Base-by-base conservation (phyloP, 2,329 filamentous ascomycete genomes). In the Fusarium sp. region DNA sequence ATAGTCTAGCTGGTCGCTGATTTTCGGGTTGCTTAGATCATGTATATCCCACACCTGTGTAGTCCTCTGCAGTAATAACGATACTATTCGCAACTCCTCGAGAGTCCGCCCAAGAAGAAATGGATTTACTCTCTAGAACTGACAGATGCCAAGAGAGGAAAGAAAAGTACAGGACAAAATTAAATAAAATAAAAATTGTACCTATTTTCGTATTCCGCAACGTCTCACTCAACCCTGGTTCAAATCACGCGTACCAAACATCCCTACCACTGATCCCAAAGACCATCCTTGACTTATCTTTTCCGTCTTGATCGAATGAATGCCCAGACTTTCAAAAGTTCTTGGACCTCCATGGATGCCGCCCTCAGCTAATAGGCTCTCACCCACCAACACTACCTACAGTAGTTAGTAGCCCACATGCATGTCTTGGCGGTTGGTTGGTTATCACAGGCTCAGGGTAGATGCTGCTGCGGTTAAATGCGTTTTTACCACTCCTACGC, bases 241-340 rank as follows among this genome's bases (percentile, higher is more conserved):
- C 55, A 48, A 19, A 19, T 23, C 45, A 31, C 51, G 41, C 6
- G 37, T 15, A 33, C 29, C 39, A 31, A 42, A 15, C 4, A 10
- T 15, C 10, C 31, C 31, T 25, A 17, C 27, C 11, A 17, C 31
- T 14, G 29, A 31, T 25, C 47, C 17, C 14, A 21, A 39, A 38
- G 27, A 32, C 31, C 31, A 13, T 4, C 31, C 31, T 36, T n/a
- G 36, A 60, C 56, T 59, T 59, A 59, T 59, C 56, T 59, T 47
- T 54, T n/a, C 55, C 19, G 37, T 43, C 43, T 54, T 54, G 44
- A 59, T 60, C 55, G 9, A 25, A 60, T 17, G 9, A 25, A 60
- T 17, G 56, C 56, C 60, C 57, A 65, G 63, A 47, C 57, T 65
- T 47, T 44, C 62, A 65, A 65, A 65, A 57, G 62, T 63, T 50